phyloP scores from a whole-genome alignment of 108 stramenopile genomes.

The Conticribra weissflogii region DNA sequence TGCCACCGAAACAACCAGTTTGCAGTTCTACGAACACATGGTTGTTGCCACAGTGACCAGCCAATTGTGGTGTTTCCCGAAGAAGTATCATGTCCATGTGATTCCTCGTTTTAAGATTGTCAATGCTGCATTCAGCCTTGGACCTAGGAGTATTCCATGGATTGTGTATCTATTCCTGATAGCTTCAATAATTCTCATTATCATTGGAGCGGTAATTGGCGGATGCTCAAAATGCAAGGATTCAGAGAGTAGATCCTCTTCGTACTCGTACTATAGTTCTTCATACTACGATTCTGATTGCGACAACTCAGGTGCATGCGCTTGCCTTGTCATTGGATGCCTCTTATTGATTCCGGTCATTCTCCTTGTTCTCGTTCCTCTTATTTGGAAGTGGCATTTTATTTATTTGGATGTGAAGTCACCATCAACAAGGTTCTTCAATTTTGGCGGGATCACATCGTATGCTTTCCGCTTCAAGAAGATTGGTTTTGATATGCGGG shows the following conservation, averaged over 20 bases:
- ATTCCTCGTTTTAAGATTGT: conserved; percentile 48
- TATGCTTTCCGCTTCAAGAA: conserved; percentile 31
- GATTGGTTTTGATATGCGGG: conserved; percentile 27
- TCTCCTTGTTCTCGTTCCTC: conserved; percentile 19
- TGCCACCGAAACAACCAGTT: too few relatives aligned
- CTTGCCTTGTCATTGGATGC: conserved; percentile 13
- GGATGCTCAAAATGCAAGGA: conserved; percentile 11
- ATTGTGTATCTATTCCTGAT: conserved; percentile 2
- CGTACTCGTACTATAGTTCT: too few relatives aligned
- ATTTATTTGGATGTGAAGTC: conserved; percentile 31
- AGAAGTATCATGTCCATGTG: not conserved
- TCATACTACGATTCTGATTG: not conserved
- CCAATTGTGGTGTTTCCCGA: conserved; percentile 42
- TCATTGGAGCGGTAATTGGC: conserved; percentile 13
- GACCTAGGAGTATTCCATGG: conserved; percentile 18
- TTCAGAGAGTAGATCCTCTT: too few relatives aligned
- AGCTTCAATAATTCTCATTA: conserved; percentile 8
- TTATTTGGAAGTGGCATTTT: conserved; percentile 25
- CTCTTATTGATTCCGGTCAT: conserved; percentile 15
- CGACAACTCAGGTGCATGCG: conserved; percentile 8
- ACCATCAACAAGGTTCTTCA: not conserved
- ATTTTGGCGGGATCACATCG: not conserved
- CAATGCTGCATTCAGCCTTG: conserved; percentile 14
- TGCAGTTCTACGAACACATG: too few relatives aligned
- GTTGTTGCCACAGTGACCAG: conserved; percentile 25